A percentile compares a stretch with the other conserved stretches of the same genome.
Conservation (phyloP, 73 alveolate genomes). For the Loxodes magnus region DNA sequence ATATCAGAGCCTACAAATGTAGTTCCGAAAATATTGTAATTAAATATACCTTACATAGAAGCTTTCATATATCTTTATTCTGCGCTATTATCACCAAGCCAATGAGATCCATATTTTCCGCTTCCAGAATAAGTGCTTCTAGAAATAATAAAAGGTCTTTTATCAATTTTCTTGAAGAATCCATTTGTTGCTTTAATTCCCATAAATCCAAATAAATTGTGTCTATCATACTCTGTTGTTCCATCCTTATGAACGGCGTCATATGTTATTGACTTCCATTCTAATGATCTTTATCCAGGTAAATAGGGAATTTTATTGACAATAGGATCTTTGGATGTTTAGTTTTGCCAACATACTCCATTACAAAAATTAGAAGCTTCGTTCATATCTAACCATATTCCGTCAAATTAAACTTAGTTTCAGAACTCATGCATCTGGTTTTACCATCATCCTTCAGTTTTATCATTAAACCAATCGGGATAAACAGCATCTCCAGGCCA, state of each 20-base stretch:
- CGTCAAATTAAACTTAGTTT: constrained; percentile 35
- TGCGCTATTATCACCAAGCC: constrained; percentile 87
- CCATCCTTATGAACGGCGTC: constrained; percentile 17
- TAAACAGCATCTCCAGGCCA: constrained; percentile 87
- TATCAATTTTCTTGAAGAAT: constrained; percentile 30
- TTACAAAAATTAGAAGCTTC: constrained; percentile 53
- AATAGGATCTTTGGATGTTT: constrained; percentile 21
- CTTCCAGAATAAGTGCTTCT: constrained; percentile 79
- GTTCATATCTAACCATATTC: constrained; percentile 86
- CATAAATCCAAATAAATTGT: constrained; percentile 55
- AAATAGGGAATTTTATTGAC: constrained; percentile 2
- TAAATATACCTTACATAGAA: constrained; percentile 80
- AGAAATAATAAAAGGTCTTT: constrained; percentile 70
- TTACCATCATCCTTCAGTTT: constrained; percentile 64
- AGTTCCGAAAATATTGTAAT: constrained; percentile 89
- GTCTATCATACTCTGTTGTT: constrained; percentile 40
- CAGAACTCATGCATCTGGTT: constrained; percentile 8
- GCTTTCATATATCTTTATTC: constrained; percentile 62
- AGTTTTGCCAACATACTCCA: constrained; percentile 39
- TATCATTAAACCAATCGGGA: constrained; percentile 65
- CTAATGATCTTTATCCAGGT: constrained; percentile 5
- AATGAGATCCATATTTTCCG: constrained; percentile 74
- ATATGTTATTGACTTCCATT: constrained; percentile 19
- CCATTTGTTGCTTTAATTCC: constrained; percentile 42
- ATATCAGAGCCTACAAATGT: constrained; percentile 93